Evolutionary conservation across 1,284 basidiomycete genomes (phyloP).

Genomic region (Leccinum huronense): DNA sequence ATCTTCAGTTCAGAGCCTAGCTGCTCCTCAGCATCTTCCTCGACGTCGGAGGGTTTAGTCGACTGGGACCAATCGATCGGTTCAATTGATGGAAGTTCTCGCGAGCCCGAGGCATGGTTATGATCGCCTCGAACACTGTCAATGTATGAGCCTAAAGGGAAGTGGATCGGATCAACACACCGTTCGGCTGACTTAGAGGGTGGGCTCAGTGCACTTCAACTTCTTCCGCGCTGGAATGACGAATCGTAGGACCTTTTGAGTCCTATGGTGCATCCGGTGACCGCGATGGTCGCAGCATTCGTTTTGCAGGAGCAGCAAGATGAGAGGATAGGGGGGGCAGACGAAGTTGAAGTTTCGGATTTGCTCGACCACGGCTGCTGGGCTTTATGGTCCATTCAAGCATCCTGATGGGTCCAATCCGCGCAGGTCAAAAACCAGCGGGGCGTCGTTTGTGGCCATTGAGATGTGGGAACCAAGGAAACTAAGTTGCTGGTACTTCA

Average conservation of each 20-base stretch:
- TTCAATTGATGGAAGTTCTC: too few species aligned
- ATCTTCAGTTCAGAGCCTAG: too few species aligned
- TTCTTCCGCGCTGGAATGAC: not conserved
- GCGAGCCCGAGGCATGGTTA: too few species aligned
- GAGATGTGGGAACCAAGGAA: not conserved
- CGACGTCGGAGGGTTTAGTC: too few species aligned
- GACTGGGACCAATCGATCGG: too few species aligned
- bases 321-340: not conserved
- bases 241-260: not conserved
- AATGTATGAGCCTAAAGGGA: too few species aligned
- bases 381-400: not conserved
- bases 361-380: not conserved
- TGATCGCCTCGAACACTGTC: too few species aligned
- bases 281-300: not conserved
- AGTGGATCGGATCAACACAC: too few species aligned
- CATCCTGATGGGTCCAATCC: too few species aligned
- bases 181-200: too few species aligned
- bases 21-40: too few species aligned
- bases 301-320: not conserved
- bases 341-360: not conserved
- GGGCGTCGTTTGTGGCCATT: not conserved
- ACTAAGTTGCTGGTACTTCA: not conserved
- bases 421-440: not conserved
- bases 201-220: too few species aligned
- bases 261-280: not conserved